phyloP scores from a whole-genome alignment of 805 yeast genomes.

The Candida sanyiensis region DNA sequence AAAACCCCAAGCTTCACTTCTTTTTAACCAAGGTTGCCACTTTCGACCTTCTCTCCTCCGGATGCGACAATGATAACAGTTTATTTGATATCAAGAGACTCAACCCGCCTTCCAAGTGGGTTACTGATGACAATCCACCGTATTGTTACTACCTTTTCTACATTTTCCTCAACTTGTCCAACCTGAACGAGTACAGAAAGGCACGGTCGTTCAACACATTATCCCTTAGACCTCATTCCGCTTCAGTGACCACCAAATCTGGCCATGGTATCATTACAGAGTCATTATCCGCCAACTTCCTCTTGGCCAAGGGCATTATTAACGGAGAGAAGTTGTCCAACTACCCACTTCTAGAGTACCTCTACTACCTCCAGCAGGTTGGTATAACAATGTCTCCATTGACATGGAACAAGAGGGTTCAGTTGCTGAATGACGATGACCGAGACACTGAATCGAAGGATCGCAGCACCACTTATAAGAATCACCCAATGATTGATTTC shows the following conservation, averaged over 20 bases:
- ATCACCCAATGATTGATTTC: conserved; percentile 22
- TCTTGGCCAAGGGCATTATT: conserved; percentile 21
- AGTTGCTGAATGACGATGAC: conserved; percentile 22
- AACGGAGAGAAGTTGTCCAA: conserved; percentile 23
- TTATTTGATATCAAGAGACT: conserved; percentile 18
- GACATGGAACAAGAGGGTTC: conserved; percentile 26
- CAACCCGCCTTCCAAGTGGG: conserved; percentile 30
- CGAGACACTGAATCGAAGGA: conserved; percentile 7
- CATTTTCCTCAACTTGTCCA: conserved; percentile 23
- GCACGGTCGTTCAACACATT: conserved; percentile 15
- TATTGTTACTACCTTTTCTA: conserved; percentile 35
- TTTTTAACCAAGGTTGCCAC: conserved; percentile 30
- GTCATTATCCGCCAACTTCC: conserved; percentile 20
- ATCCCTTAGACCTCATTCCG: conserved; percentile 22
- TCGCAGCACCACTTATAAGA: conserved; percentile 15
- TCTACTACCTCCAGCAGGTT: conserved; percentile 25
- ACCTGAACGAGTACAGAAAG: conserved; percentile 20
- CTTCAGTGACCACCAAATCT: conserved; percentile 20
- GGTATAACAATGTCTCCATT: conserved; percentile 27
- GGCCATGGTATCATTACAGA: conserved; percentile 26
- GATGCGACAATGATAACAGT: conserved; percentile 18
- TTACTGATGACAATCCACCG: conserved; percentile 32
- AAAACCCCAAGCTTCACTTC: conserved; percentile 26
- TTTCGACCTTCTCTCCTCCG: conserved; percentile 28
- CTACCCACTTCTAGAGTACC: conserved; percentile 23